A percentile compares a stretch with the other conserved stretches of the same genome.
phyloP scores from a whole-genome alignment of 225 moss, liverwort and hornwort species.

The Sphagnum tenellum region DNA sequence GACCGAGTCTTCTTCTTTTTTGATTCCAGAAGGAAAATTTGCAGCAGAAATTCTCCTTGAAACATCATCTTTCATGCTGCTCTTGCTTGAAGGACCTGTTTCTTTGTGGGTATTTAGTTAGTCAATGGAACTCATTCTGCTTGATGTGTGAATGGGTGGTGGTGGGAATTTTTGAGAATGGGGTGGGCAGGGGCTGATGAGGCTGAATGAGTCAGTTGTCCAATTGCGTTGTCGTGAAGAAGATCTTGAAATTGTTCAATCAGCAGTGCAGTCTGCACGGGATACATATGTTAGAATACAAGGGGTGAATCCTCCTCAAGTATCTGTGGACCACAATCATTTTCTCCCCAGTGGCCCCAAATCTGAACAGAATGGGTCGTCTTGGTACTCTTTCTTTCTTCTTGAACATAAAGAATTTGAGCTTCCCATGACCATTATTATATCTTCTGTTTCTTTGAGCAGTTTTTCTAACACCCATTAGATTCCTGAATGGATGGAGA shows the following conservation, averaged over 20 bases:
- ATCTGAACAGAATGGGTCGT: constrained; percentile 48
- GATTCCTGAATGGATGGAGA: not conserved
- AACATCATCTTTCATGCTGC: not conserved
- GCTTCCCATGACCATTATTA: not conserved
- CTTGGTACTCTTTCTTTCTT: constrained; percentile 21
- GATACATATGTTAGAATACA: constrained; percentile 37
- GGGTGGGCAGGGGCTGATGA: constrained; percentile 37
- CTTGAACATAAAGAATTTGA: not conserved
- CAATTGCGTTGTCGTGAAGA: constrained; percentile 71
- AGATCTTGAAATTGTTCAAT: constrained; percentile 45
- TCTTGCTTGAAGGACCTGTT: not conserved
- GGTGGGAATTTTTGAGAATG: too few relatives aligned
- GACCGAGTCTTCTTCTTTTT: not conserved
- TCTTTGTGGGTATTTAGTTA: not conserved
- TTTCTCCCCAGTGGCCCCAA: constrained; percentile 68
- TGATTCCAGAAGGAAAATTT: too few relatives aligned
- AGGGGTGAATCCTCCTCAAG: constrained; percentile 32
- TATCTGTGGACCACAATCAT: constrained; percentile 45
- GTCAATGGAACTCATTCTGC: too few relatives aligned
- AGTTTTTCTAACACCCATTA: too few relatives aligned
- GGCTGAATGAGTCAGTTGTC: constrained; percentile 53
- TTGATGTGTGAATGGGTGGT: too few relatives aligned
- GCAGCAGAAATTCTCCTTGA: not conserved
- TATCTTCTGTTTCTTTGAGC: not conserved
- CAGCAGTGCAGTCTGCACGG: constrained; percentile 47